Evolutionary conservation across 2,329 filamentous ascomycete genomes (phyloP).

Genomic region (Fonsecaea pedrosoi): DNA sequence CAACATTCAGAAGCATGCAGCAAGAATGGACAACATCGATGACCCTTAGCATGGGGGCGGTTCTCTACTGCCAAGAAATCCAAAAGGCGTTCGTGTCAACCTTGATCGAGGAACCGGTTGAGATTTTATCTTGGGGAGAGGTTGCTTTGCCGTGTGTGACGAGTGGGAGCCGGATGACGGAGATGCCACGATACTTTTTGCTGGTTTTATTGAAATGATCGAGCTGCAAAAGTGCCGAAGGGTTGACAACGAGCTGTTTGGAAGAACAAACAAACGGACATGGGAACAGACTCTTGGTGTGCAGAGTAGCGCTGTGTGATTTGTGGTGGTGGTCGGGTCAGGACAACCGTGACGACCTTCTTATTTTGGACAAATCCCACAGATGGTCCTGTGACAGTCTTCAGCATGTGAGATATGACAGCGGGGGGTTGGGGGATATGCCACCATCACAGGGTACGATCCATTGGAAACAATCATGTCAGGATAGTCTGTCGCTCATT

Average conservation of each 20-base stretch:
- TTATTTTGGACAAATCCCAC: not conserved
- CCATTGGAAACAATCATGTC: too few species aligned
- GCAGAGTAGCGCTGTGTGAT: not conserved
- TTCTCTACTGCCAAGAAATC: not conserved
- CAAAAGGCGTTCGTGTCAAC: not conserved
- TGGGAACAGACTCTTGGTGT: not conserved
- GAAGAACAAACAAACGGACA: not conserved
- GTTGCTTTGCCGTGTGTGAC: too few species aligned
- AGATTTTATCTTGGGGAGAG: too few species aligned
- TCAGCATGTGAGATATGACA: not conserved
- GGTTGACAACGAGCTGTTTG: not conserved
- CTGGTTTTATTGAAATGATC: not conserved
- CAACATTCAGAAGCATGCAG: not conserved
- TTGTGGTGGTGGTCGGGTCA: not conserved
- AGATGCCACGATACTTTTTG: not conserved
- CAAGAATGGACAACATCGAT: not conserved
- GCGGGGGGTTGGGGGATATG: too few species aligned
- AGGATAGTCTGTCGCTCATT: too few species aligned
- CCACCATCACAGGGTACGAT: too few species aligned
- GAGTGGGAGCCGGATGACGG: not conserved
- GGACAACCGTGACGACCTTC: not conserved
- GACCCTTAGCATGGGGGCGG: not conserved
- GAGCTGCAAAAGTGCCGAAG: not conserved
- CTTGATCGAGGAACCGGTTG: not conserved
- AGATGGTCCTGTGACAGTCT: not conserved